These are phyloP conservation scores for Fusarium pilosicola DNA, from an alignment of 2,329 filamentous ascomycete genomes.

Conservation along the genomic window DNA sequence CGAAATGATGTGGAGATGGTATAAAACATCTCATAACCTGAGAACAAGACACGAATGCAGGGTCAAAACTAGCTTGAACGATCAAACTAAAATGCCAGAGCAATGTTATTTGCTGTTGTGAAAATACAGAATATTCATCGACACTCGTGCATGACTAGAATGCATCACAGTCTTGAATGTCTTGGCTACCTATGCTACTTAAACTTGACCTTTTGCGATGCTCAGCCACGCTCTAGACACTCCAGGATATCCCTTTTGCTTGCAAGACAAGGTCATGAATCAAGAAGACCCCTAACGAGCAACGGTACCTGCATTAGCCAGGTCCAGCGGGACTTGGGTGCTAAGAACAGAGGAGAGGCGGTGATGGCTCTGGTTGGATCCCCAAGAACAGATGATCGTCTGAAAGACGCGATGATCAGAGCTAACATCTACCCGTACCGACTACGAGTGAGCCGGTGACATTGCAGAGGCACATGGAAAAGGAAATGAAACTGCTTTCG, in stretches of 20 bases:
- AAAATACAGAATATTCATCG: conserved; percentile 28
- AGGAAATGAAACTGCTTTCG: background rate
- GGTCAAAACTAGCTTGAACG: background rate
- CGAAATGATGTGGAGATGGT: conserved; percentile 39
- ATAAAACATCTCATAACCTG: conserved; percentile 13
- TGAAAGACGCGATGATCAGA: conserved; percentile 4
- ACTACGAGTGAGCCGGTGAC: background rate
- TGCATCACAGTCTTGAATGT: conserved; percentile 5
- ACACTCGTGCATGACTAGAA: conserved; percentile 26
- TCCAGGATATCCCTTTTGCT: conserved; percentile 22
- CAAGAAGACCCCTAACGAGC: conserved; percentile 11
- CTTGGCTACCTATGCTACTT: background rate
- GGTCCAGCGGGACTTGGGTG: conserved; percentile 6
- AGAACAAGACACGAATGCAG: conserved; percentile 18
- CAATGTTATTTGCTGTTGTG: conserved; percentile 15
- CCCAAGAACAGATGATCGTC: conserved; percentile 3
- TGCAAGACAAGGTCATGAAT: conserved; percentile 25
- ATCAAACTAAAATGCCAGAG: background rate
- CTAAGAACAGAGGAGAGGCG: conserved; percentile 10
- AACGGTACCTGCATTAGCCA: conserved; percentile 38
- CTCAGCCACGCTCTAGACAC: conserved; percentile 14
- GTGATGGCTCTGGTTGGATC: conserved; percentile 8
- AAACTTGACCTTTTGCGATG: background rate
- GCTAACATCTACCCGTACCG: conserved; percentile 23
- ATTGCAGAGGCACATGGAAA: background rate